A percentile compares a stretch with the other conserved stretches of the same genome.
Evolutionary conservation across 495 filamentous ascomycete species (phyloP).

Genomic region (Bathelium albidoporum): DNA sequence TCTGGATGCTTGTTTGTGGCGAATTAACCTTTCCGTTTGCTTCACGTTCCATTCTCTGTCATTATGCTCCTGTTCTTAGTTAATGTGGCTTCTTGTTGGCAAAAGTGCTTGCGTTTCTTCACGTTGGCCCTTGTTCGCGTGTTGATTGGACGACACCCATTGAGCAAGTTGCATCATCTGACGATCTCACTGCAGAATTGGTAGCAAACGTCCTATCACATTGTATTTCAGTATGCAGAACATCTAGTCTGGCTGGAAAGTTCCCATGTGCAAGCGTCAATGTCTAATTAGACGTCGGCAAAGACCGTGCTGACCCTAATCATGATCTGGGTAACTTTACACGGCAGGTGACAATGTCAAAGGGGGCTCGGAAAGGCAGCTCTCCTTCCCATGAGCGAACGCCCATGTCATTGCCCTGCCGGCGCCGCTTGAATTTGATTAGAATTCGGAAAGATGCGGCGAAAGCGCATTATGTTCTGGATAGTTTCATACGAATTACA

Average conservation of each 20-base stretch:
- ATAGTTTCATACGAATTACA: conserved; percentile 1
- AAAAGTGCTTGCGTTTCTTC: background rate
- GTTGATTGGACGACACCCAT: background rate
- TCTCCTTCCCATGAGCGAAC: background rate
- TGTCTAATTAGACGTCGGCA: background rate
- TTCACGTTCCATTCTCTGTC: background rate
- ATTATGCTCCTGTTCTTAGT: too few species aligned
- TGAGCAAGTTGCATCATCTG: background rate
- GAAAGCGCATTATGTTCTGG: background rate
- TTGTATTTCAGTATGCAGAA: background rate
- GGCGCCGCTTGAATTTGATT: background rate
- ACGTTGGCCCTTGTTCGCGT: background rate
- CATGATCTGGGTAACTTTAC: background rate
- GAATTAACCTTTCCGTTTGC: background rate
- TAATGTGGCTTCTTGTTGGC: background rate
- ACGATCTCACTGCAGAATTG: background rate
- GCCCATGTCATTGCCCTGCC: too few species aligned
- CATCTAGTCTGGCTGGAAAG: background rate
- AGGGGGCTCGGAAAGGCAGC: background rate
- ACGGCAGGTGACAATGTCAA: background rate
- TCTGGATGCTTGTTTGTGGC: too few species aligned
- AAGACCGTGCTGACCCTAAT: background rate
- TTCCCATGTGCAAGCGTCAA: background rate
- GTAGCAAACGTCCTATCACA: background rate
- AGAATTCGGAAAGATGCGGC: background rate